Evolutionary conservation across 1,284 basidiomycete species (phyloP), one percentile per base, ranked within the genome.

Genomic region (Leccinum angustisporum): DNA sequence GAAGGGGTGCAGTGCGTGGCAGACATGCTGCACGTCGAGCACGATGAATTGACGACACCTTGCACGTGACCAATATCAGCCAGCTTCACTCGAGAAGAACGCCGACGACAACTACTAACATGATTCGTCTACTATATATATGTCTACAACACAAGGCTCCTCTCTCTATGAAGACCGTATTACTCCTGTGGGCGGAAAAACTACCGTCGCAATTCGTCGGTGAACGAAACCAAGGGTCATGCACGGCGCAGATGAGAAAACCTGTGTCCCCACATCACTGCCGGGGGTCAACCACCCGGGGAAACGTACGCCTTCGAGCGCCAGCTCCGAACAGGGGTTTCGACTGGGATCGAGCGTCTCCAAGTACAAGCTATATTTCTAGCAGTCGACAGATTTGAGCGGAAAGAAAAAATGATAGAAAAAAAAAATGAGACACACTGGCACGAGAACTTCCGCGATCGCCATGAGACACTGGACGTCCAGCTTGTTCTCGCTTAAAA

Each of bases 11-110:
- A 61, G 6, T 48, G 70, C 70, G 70, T 74, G 70, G 72, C 31
- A 61, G 68, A 75, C 70, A 72, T 73, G 71, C 70, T 71, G 71
- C 71, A 73, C 65, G 58, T 55, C 68, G 18, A 61, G 27, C 58
- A 58, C 53, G 46, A 65, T 50, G 31, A 54, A 21, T 21, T 21
- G 21, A 21, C 21, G 21, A 43, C 34, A 72, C 62, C 59, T 58
- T 36, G 62, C 70, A 74, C 70, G 70, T 71, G 70, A 71, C 61
- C 63, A 70, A 64, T 59, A 67, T 62, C 54, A 63, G 10, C 18
- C 11, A 43, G n/a, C 40, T 43, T 43, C 40, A 43, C 40, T 46
- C 43, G 43, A 46, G 43, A 18, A 46, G 18, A 21, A 48, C 18
- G 21, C 21, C 21, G 46, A 48, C 38, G 38, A 21, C 11, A 11